phyloP scores from a whole-genome alignment of 1,284 basidiomycete species.

The Trichosporon inkin region DNA sequence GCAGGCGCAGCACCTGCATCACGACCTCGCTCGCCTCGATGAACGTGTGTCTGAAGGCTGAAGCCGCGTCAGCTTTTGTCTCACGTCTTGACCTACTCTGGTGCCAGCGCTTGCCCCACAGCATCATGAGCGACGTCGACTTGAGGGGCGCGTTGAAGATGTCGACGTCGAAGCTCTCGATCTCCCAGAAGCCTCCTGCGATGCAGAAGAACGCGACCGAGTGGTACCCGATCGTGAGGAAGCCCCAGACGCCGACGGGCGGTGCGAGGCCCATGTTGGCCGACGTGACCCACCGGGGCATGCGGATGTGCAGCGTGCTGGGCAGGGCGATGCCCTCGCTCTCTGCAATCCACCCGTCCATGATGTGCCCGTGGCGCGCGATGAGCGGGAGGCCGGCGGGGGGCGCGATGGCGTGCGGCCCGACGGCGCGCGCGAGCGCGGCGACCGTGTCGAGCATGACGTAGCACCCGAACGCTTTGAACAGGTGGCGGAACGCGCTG shows the following conservation, averaged over 20 bases:
- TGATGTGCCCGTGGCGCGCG: constrained; percentile 30
- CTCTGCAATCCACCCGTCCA: constrained; percentile 12
- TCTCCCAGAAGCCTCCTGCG: constrained; percentile 32
- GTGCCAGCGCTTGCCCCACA: constrained; percentile 51
- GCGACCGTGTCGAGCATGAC: constrained; percentile 34
- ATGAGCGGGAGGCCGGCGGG: constrained; percentile 26
- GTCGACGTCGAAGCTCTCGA: constrained; percentile 40
- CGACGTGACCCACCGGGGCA: constrained; percentile 21
- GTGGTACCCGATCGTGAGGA: constrained; percentile 40
- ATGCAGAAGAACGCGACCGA: constrained; percentile 27
- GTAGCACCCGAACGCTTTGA: constrained; percentile 27
- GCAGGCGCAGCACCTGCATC: constrained; percentile 27
- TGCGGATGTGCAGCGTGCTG: background rate
- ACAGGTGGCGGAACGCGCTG: constrained; percentile 29
- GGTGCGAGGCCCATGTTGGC: constrained; percentile 27
- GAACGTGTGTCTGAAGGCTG: constrained; percentile 36
- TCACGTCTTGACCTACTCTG: too few species aligned
- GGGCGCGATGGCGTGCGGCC: constrained; percentile 1
- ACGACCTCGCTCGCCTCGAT: constrained; percentile 33
- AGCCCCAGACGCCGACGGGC: constrained; percentile 30
- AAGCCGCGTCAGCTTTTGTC: background rate
- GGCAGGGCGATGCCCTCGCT: background rate
- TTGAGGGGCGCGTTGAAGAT: constrained; percentile 41
- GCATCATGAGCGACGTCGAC: constrained; percentile 43
- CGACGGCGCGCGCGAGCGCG: constrained; percentile 28